A percentile compares a stretch with the other conserved stretches of the same genome.
These are phyloP conservation scores for Cystobasidium tubakii DNA, from an alignment of 768 basidiomycete genomes.

Conservation along the genomic window DNA sequence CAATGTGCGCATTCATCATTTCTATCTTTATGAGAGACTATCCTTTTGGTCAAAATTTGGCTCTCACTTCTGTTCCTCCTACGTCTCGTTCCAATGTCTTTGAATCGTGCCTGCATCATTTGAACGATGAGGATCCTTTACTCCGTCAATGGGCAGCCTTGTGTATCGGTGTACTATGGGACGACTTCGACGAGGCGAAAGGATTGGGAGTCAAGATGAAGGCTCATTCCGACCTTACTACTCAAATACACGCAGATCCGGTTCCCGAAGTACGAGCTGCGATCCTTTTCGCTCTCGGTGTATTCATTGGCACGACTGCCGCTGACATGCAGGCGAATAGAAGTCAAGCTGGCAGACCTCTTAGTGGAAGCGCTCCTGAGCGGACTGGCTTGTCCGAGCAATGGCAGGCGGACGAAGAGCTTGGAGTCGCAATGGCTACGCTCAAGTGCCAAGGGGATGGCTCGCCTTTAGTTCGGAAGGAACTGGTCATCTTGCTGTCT, in stretches of 20 bases:
- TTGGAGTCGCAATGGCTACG: slow-evolving; percentile 81
- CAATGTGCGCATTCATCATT: slow-evolving; percentile 97
- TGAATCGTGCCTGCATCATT: slow-evolving; percentile 72
- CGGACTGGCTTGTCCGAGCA: slow-evolving; percentile 49
- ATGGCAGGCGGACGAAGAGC: slow-evolving; percentile 60
- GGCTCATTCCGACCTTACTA: slow-evolving; percentile 32
- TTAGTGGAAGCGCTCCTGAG: slow-evolving; percentile 28
- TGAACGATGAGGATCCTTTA: slow-evolving; percentile 85
- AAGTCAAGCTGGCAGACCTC: slow-evolving; percentile 16
- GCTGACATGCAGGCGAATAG: slow-evolving; percentile 51
- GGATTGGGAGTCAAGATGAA: slow-evolving; percentile 67
- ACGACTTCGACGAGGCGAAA: slow-evolving; percentile 81
- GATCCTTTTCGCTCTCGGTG: slow-evolving; percentile 82
- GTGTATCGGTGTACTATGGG: slow-evolving; percentile 94
- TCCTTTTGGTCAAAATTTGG: slow-evolving; percentile 76
- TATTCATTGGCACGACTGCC: slow-evolving; percentile 84
- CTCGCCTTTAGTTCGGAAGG: slow-evolving; percentile 92
- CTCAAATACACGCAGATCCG: slow-evolving; percentile 59
- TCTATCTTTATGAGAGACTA: slow-evolving; percentile 83
- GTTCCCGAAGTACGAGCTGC: slow-evolving; percentile 89
- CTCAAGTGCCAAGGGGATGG: slow-evolving; percentile 80
- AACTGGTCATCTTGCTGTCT: slow-evolving; percentile 81
- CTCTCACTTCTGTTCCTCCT: slow-evolving; percentile 52
- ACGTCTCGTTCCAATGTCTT: slow-evolving; percentile 65
- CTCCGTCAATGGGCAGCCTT: slow-evolving; percentile 89